Evolutionary conservation across 257 asterid genomes (phyloP), one percentile per base, ranked within the genome.

Genomic region (Nicotiana tomentosiformis): DNA sequence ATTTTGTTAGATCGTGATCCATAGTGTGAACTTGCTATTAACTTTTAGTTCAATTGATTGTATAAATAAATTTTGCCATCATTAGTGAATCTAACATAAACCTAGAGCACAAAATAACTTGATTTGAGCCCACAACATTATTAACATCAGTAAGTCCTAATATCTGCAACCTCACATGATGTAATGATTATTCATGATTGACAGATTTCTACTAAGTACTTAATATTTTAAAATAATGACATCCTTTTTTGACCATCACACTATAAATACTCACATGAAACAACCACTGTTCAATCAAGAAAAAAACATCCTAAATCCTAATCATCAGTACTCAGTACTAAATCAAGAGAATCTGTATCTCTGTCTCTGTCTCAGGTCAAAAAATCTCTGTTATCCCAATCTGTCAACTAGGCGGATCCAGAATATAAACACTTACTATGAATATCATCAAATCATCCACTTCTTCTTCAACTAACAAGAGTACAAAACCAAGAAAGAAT

Each of bases 401-500:
- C 0, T 0, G 17, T 16, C 15, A 7, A 3, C 4, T 5, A 51
- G 29, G 3, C 17, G 64, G 16, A 51, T 76, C 0, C 10, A 51
- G 2, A 16, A 76, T 30, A 51, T 51, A 16, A 76, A 3, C 10
- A 4, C 10, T 1, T 1, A 53, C 4, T 15, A 76, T 76, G 80
- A 23, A 76, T 26, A 49, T 51, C 26, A 51, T 51, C 26, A 76
- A 76, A 9, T 51, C 64, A 76, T 76, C 70, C 15, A 74, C 29
- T 10, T 18, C 26, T n/a, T 81, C 67, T 51, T 64, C 83, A 37
- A 2, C 60, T 5, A 65, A 18, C 26, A 67, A 53, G 67, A 66
- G 10, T 39, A 76, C 64, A 29, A 76, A 76, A 29, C 46, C 15
- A 51, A 81, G 66, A 81, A 81, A 81, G 78, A 81, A 43, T 53